phyloP scores from a whole-genome alignment of 2,329 filamentous ascomycete species.

The Aspergillus pseudotamarii region DNA sequence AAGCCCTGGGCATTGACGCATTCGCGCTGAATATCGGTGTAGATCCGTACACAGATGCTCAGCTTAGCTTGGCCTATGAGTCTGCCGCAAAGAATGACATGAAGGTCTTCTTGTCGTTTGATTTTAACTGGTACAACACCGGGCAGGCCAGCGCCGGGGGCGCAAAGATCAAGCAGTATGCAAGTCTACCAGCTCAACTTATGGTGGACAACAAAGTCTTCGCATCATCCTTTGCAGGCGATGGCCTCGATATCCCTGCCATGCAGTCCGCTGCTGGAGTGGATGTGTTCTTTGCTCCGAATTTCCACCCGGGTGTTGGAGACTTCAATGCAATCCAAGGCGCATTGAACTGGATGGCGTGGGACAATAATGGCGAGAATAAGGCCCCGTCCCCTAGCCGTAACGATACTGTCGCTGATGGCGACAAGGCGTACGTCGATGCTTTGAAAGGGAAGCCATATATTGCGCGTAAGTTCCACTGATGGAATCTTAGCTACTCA shows the following conservation, averaged over 20 bases:
- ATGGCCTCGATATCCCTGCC: constrained; percentile 48
- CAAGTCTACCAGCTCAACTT: constrained; percentile 49
- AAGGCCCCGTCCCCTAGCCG: constrained; percentile 50
- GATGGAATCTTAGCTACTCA: background rate
- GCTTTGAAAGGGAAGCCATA: constrained; percentile 48
- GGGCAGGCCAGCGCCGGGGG: constrained; percentile 46
- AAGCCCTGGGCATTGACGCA: constrained; percentile 49
- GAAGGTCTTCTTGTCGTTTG: constrained; percentile 61
- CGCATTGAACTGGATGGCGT: constrained; percentile 49
- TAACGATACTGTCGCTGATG: constrained; percentile 45
- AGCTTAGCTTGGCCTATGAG: constrained; percentile 54
- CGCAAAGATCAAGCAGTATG: constrained; percentile 52
- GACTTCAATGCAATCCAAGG: constrained; percentile 45
- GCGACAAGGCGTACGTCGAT: constrained; percentile 39
- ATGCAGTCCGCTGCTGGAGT: constrained; percentile 48
- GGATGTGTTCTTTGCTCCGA: constrained; percentile 54
- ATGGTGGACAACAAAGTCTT: constrained; percentile 54
- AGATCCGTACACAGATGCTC: constrained; percentile 48
- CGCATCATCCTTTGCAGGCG: constrained; percentile 57
- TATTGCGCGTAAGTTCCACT: constrained; percentile 46
- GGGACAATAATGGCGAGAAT: constrained; percentile 49
- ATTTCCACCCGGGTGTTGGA: constrained; percentile 50
- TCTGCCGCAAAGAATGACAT: constrained; percentile 51
- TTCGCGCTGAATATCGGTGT: constrained; percentile 56
- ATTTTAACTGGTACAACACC: constrained; percentile 55